Percentiles rank a stretch among this genome's conserved stretches.
These are phyloP conservation scores for Boletus pseudo-olivaceus DNA, from an alignment of 768 basidiomycete species.

Conservation along the genomic window DNA sequence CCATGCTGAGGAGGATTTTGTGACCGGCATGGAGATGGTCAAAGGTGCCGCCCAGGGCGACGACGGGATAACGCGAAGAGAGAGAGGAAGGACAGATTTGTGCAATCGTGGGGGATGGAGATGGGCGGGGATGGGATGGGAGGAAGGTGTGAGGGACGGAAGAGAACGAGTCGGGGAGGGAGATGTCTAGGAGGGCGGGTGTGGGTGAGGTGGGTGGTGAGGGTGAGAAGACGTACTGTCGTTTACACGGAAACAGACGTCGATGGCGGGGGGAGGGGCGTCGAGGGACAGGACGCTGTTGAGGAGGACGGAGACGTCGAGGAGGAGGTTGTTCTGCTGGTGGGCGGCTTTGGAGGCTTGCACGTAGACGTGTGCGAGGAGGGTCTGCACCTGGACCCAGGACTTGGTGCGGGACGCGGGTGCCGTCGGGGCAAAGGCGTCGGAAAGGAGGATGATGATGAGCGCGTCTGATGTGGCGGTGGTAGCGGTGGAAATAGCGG, in stretches of 20 bases:
- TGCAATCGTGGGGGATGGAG: not conserved
- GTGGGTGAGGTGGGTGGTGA: constrained; percentile 1
- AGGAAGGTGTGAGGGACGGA: constrained; percentile 31
- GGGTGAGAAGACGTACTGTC: constrained; percentile 38
- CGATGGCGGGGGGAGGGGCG: constrained; percentile 36
- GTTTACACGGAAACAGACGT: constrained; percentile 41
- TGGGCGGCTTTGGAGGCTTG: constrained; percentile 77
- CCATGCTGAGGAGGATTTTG: constrained; percentile 94
- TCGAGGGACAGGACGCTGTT: constrained; percentile 49
- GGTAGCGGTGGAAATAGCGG: constrained; percentile 48
- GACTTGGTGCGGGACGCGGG: constrained; percentile 39
- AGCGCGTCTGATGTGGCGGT: constrained; percentile 47
- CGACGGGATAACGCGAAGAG: constrained; percentile 50
- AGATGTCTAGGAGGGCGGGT: constrained; percentile 20
- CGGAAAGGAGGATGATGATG: constrained; percentile 62
- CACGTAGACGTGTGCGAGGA: constrained; percentile 83
- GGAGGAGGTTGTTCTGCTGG: constrained; percentile 60
- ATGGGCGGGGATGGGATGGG: constrained; percentile 5
- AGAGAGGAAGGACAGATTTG: not conserved
- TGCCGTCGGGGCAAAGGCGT: constrained; percentile 44
- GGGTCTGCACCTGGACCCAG: constrained; percentile 69
- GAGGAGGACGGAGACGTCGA: constrained; percentile 77
- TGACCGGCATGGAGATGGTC: constrained; percentile 98
- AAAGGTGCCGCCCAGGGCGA: constrained; percentile 93
- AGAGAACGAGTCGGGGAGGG: constrained; percentile 42